These are phyloP conservation scores for Papiliotrema nemorosa DNA, from an alignment of 1,284 basidiomycete genomes.

Conservation along the genomic window DNA sequence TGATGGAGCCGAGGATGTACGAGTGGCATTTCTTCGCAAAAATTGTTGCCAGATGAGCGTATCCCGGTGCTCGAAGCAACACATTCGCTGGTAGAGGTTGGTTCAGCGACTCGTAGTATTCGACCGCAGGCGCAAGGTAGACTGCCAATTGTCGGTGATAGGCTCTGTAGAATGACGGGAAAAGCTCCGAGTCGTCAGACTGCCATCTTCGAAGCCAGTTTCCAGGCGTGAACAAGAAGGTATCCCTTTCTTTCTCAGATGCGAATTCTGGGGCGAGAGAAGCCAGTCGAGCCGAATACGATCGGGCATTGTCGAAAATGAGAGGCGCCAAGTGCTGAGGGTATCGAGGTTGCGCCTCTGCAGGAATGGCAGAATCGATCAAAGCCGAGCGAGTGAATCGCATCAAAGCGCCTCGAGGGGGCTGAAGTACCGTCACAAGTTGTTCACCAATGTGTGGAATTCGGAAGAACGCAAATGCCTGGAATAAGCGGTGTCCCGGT, in stretches of 20 bases:
- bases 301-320: slow-evolving; percentile 42
- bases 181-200: slow-evolving; percentile 54
- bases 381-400: slow-evolving; percentile 42
- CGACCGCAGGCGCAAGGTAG: slow-evolving; percentile 47
- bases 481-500: not conserved
- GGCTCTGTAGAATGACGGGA: slow-evolving; percentile 55
- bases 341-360: slow-evolving; percentile 29
- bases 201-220: slow-evolving; percentile 52
- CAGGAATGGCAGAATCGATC: slow-evolving; percentile 23
- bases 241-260: slow-evolving; percentile 42
- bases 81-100: slow-evolving; percentile 39
- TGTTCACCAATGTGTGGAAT: slow-evolving; percentile 54
- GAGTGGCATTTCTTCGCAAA: slow-evolving; percentile 51
- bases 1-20: slow-evolving; percentile 51
- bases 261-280: slow-evolving; percentile 31
- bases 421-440: slow-evolving; percentile 52
- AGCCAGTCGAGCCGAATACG: slow-evolving; percentile 43
- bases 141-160: slow-evolving; percentile 53
- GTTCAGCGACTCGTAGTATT: slow-evolving; percentile 36
- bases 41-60: slow-evolving; percentile 49
- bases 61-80: slow-evolving; percentile 52
- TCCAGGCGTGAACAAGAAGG: slow-evolving; percentile 49
- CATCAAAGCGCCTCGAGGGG: slow-evolving; percentile 49
- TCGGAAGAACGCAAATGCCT: slow-evolving; percentile 55
- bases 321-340: slow-evolving; percentile 42